Evolutionary conservation across 176 grass and related monocot species (phyloP), one percentile per base, ranked within the genome.

Genomic region (Paspalum vaginatum): DNA sequence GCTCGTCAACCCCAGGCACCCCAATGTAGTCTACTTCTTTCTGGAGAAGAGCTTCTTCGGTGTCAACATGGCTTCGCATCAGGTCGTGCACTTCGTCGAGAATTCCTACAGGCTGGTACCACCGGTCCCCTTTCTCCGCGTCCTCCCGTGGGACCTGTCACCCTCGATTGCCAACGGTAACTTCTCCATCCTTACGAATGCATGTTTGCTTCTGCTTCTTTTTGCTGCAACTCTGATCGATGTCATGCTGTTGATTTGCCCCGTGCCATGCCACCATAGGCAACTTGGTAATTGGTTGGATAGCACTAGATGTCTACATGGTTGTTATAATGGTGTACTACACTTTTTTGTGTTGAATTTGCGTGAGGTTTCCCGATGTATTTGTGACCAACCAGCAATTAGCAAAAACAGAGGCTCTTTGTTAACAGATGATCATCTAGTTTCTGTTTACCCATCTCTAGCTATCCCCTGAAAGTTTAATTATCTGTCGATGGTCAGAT

Each of bases 61-160:
- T 42, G 11, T 68, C 21, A n/a, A 68, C 65, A 11, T 68, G 20
- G 41, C 65, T 14, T 7, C 11, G 6, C 65, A 46, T 68, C n/a
- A 2, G 41, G 42, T 68, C 41, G n/a, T 68, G 41, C 41, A 11
- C 20, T 13, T 68, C 11, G 11, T 68, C 65, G 4, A 1, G 42
- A 42, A 68, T 4, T 43, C 20, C 41, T 0, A 8, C 11, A 15
- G 46, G 42, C 65, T 68, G 5, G n/a, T 8, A 21, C n/a, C 11
- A 11, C 42, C 41, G 2, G 11, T 32, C 32, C 32, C 32, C 32
- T 32, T 20, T 20, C 42, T 0, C 11, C 24, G 42, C 65, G 42
- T 68, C 12, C 40, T 68, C 65, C 65, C 42, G 22, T 68, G 65
- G 65, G 65, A 68, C 42, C 65, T 68, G 5, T 42, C 65, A 46